Percentiles rank a stretch among this genome's conserved stretches.
Evolutionary conservation across 768 basidiomycete species (phyloP).

Genomic region (Antrodiella citrinella): DNA sequence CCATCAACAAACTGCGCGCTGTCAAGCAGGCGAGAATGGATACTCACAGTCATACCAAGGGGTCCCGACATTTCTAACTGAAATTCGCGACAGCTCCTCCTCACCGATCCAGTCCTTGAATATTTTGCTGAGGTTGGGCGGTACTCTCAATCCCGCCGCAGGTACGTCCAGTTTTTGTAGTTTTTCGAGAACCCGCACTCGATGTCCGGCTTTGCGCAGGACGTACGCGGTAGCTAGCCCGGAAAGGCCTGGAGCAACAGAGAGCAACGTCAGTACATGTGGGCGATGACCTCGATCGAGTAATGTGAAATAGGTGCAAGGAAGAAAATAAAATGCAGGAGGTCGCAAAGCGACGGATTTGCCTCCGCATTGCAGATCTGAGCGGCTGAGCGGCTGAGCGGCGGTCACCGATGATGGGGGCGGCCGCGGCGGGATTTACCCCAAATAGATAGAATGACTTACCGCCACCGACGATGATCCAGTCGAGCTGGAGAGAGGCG

Average conservation of each 20-base stretch:
- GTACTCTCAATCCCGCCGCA: constrained; percentile 37
- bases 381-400: neutral
- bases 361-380: too few relatives aligned
- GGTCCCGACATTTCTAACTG: constrained; percentile 25
- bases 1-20: constrained; percentile 3
- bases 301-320: too few relatives aligned
- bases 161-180: constrained; percentile 30
- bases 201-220: constrained; percentile 49
- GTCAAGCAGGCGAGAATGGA: constrained; percentile 3
- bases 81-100: constrained; percentile 31
- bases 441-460: neutral
- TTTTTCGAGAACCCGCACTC: constrained; percentile 50
- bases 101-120: constrained; percentile 49
- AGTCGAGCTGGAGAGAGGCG: constrained; percentile 7
- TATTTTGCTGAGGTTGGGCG: constrained; percentile 52
- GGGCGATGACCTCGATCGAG: neutral
- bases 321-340: too few relatives aligned
- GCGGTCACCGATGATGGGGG: neutral
- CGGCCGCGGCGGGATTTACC: neutral
- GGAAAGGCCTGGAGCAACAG: constrained; percentile 31
- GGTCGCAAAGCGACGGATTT: too few relatives aligned
- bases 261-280: neutral
- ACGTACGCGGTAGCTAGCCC: constrained; percentile 51
- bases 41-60: constrained; percentile 29
- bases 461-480: constrained; percentile 10